These are phyloP conservation scores for Carex myosuroides DNA, from an alignment of 176 grass and related monocot genomes.

Conservation along the genomic window DNA sequence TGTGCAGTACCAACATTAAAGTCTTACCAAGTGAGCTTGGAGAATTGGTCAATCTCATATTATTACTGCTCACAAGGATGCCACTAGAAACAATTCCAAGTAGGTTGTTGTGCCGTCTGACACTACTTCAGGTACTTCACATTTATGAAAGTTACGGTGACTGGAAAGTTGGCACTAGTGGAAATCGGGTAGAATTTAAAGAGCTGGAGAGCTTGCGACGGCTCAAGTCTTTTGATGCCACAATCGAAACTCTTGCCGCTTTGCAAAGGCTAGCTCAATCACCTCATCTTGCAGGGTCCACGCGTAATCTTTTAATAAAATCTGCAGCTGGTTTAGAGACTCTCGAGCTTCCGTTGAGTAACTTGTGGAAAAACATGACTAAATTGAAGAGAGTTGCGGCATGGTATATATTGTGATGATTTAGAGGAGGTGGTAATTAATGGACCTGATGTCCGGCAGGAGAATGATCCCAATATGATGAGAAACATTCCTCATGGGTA, in stretches of 20 bases:
- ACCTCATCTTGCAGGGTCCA: slow-evolving; percentile 44
- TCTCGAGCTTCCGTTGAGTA: slow-evolving; percentile 43
- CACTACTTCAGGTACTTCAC: slow-evolving; percentile 55
- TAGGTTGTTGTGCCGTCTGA: slow-evolving; percentile 47
- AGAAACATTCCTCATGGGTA: slow-evolving; percentile 14
- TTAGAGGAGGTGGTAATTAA: slow-evolving; percentile 53
- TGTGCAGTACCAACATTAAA: slow-evolving; percentile 55
- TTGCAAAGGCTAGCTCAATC: slow-evolving; percentile 46
- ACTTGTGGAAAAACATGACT: slow-evolving; percentile 63
- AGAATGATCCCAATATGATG: background rate
- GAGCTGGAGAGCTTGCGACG: slow-evolving; percentile 62
- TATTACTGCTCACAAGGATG: slow-evolving; percentile 56
- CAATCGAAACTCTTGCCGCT: slow-evolving; percentile 44
- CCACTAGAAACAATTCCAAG: slow-evolving; percentile 52
- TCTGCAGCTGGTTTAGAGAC: slow-evolving; percentile 39
- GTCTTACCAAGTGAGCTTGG: slow-evolving; percentile 54
- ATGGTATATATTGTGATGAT: slow-evolving; percentile 25
- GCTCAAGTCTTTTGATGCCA: slow-evolving; percentile 61
- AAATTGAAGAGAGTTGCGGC: slow-evolving; percentile 61
- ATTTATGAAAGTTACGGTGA: slow-evolving; percentile 73
- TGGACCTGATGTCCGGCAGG: slow-evolving; percentile 14
- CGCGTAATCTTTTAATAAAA: slow-evolving; percentile 55
- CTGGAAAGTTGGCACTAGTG: slow-evolving; percentile 48
- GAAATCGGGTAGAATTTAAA: slow-evolving; percentile 58
- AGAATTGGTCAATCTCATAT: slow-evolving; percentile 42